Percentiles rank a stretch among this genome's conserved stretches.
phyloP scores from a whole-genome alignment of 192 early-diverging fungal genomes.

The Backusella liffmaniae region DNA sequence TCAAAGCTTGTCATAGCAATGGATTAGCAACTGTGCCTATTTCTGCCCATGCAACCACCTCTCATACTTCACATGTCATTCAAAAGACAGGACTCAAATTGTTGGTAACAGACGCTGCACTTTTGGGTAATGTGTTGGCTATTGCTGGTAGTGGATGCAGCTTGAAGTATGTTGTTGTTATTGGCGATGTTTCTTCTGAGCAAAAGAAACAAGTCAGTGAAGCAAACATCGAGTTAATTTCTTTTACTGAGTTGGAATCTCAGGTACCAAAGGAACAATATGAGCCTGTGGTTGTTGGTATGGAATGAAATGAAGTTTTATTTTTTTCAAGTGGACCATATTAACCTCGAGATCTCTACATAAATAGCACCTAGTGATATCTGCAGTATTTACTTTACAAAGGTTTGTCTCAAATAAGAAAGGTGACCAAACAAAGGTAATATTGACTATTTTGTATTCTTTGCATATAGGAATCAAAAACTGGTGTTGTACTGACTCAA shows the following conservation, averaged over 20 bases:
- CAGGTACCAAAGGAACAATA: not conserved
- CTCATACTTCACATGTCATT: slow-evolving; percentile 26
- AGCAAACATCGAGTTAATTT: slow-evolving; percentile 12
- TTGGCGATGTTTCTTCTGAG: slow-evolving; percentile 13
- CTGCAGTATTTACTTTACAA: slow-evolving; percentile 24
- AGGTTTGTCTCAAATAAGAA: slow-evolving; percentile 15
- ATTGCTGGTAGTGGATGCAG: not conserved
- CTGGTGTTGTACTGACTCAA: slow-evolving; percentile 37
- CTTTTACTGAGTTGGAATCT: slow-evolving; percentile 20
- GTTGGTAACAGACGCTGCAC: not conserved
- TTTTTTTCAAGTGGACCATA: not conserved
- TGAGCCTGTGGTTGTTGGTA: slow-evolving; percentile 26
- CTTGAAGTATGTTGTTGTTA: slow-evolving; percentile 26
- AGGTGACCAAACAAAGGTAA: not conserved
- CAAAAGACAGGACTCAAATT: slow-evolving; percentile 13
- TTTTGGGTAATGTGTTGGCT: not conserved
- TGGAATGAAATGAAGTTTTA: not conserved
- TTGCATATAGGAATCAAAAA: not conserved
- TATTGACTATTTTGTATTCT: not conserved
- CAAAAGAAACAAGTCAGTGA: slow-evolving; percentile 3
- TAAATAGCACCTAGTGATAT: slow-evolving; percentile 27
- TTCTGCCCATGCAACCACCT: slow-evolving; percentile 16
- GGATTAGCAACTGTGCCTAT: slow-evolving; percentile 34
- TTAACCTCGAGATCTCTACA: not conserved
- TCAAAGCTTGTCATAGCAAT: slow-evolving; percentile 18